phyloP scores from a whole-genome alignment of 2,329 filamentous ascomycete species.

The Corynespora cassiicola region DNA sequence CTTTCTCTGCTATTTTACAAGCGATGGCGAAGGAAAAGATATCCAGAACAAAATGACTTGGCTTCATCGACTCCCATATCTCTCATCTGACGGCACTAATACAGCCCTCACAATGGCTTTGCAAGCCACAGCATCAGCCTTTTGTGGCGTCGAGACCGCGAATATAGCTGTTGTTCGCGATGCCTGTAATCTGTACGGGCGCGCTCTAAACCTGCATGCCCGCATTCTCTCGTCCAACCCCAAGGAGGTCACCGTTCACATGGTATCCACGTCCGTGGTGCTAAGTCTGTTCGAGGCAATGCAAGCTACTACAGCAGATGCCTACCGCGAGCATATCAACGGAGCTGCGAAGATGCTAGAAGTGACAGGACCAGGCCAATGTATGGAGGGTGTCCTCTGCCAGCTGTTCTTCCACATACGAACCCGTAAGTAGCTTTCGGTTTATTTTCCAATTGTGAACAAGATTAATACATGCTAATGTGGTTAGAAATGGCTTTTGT shows the following conservation, averaged over 20 bases:
- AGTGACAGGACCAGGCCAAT: slow-evolving; percentile 30
- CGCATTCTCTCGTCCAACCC: slow-evolving; percentile 13
- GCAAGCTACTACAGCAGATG: slow-evolving; percentile 32
- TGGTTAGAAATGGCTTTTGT: slow-evolving; percentile 31
- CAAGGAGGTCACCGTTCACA: slow-evolving; percentile 31
- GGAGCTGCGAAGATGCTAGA: slow-evolving; percentile 38
- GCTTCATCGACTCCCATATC: slow-evolving; percentile 31
- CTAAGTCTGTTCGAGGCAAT: slow-evolving; percentile 41
- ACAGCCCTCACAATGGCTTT: slow-evolving; percentile 30
- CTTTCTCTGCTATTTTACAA: slow-evolving; percentile 34
- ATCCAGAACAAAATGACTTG: slow-evolving; percentile 33
- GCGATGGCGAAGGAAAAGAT: slow-evolving; percentile 28
- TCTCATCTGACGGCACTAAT: slow-evolving; percentile 30
- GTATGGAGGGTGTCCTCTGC: slow-evolving; percentile 30
- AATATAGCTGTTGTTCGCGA: slow-evolving; percentile 24
- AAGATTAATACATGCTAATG: no score
- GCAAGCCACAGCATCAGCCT: slow-evolving; percentile 34
- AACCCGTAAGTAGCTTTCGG: slow-evolving; percentile 24
- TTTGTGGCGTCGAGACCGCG: slow-evolving; percentile 28
- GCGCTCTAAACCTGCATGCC: slow-evolving; percentile 30
- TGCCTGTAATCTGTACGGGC: slow-evolving; percentile 33
- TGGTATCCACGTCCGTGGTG: slow-evolving; percentile 38
- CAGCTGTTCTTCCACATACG: slow-evolving; percentile 40
- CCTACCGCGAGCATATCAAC: slow-evolving; percentile 36
- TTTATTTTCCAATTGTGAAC: no score